A percentile compares a stretch with the other conserved stretches of the same genome.
Conservation (phyloP, 108 stramenopile species). For the Seminavis robusta region DNA sequence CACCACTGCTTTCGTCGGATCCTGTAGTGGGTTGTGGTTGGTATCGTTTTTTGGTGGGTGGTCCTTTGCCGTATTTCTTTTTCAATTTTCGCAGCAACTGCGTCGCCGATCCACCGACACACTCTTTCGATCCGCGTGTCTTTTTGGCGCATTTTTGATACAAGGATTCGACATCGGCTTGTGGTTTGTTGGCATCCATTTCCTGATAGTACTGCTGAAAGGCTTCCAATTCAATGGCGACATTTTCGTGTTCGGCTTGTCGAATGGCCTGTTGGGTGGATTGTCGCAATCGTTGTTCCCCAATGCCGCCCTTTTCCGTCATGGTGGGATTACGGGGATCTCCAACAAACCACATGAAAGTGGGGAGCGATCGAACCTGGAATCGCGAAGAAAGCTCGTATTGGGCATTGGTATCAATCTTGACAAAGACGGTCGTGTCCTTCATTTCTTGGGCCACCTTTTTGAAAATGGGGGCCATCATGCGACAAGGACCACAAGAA, state of each 20-base stretch:
- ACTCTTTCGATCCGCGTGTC: conserved; percentile 49
- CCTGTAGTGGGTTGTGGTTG: conserved; percentile 22
- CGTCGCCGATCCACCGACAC: conserved; percentile 73
- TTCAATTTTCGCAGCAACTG: conserved; percentile 75
- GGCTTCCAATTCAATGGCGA: conserved; percentile 47
- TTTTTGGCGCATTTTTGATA: conserved; percentile 77
- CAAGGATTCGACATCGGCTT: conserved; percentile 67
- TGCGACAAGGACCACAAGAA: conserved; percentile 76
- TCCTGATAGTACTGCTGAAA: conserved; percentile 62
- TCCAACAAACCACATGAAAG: conserved; percentile 85
- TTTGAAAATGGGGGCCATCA: conserved; percentile 94
- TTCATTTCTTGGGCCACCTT: conserved; percentile 80
- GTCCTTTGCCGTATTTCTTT: conserved; percentile 78
- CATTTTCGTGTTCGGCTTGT: conserved; percentile 72
- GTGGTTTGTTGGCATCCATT: conserved; percentile 66
- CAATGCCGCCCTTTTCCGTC: conserved; percentile 85
- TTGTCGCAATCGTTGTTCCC: conserved; percentile 78
- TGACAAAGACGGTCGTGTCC: conserved; percentile 90
- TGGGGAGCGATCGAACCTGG: conserved; percentile 82
- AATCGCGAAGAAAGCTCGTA: conserved; percentile 64
- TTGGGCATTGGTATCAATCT: conserved; percentile 85
- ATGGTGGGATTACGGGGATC: conserved; percentile 65
- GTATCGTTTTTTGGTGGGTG: conserved; percentile 42
- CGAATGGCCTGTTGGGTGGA: conserved; percentile 56
- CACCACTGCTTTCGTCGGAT: background rate